These are phyloP conservation scores for Termitomyces bulborhizus DNA, from an alignment of 768 basidiomycete species.

Conservation along the genomic window DNA sequence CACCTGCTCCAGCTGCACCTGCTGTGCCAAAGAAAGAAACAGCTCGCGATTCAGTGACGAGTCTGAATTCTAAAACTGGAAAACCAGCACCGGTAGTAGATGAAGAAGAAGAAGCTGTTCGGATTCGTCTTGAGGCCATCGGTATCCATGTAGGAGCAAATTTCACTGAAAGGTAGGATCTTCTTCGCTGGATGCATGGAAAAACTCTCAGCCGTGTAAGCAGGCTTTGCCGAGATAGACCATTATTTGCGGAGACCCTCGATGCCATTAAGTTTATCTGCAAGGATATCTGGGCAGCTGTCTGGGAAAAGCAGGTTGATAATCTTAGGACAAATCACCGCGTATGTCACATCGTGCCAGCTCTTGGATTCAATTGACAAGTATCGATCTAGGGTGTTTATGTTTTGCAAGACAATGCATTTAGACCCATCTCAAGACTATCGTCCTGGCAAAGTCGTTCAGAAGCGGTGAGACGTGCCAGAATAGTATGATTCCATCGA, in stretches of 20 bases:
- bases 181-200: neutral
- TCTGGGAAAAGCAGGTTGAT: slow-evolving; percentile 94
- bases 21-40: slow-evolving; percentile 36
- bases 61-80: slow-evolving; percentile 28
- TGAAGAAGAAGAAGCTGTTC: slow-evolving; percentile 71
- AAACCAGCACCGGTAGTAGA: slow-evolving; percentile 36
- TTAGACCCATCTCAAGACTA: slow-evolving; percentile 77
- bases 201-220: neutral
- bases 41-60: slow-evolving; percentile 40
- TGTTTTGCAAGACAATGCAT: slow-evolving; percentile 87
- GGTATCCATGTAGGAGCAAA: slow-evolving; percentile 85
- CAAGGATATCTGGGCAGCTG: slow-evolving; percentile 90
- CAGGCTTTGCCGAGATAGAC: slow-evolving; percentile 72
- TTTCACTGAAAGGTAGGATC: slow-evolving; percentile 71
- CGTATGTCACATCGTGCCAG: slow-evolving; percentile 36
- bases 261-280: slow-evolving; percentile 94
- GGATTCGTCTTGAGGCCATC: slow-evolving; percentile 70
- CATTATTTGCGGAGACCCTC: slow-evolving; percentile 74
- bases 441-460: slow-evolving; percentile 77
- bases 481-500: slow-evolving; percentile 43
- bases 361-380: neutral
- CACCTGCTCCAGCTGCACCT: slow-evolving; percentile 35
- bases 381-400: slow-evolving; percentile 66
- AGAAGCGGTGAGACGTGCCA: slow-evolving; percentile 67
- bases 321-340: slow-evolving; percentile 94